Conservation (phyloP, 2,329 filamentous ascomycete genomes). For the Daldinia sp. region DNA sequence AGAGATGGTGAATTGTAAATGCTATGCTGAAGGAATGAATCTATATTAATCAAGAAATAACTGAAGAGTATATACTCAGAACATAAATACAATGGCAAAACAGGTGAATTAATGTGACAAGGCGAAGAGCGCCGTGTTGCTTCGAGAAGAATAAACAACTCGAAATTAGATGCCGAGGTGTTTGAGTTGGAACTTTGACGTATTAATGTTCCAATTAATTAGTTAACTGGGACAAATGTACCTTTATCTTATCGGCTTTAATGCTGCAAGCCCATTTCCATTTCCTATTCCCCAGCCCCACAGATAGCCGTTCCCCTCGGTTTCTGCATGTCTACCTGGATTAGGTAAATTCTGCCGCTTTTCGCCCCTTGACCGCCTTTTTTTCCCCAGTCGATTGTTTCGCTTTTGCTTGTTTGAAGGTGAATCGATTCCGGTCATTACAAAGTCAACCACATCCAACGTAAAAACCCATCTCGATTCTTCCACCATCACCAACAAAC, state of each 20-base stretch:
- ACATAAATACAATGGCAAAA: background rate
- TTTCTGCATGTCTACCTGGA: background rate
- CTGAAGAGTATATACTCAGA: no score
- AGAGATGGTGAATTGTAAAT: no score
- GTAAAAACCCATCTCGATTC: background rate
- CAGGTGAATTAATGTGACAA: background rate
- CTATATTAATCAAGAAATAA: background rate
- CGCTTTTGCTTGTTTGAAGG: background rate
- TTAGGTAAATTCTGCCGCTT: constrained; percentile 32
- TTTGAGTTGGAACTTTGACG: background rate
- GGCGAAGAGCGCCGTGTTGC: no score
- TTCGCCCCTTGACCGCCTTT: constrained; percentile 45
- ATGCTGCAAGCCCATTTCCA: background rate
- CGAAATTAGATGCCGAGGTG: background rate
- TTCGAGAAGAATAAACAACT: background rate
- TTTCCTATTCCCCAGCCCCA: background rate
- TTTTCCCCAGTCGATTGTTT: constrained; percentile 37
- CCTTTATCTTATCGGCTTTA: background rate
- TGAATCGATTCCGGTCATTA: background rate
- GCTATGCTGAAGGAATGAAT: background rate
- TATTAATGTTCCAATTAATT: background rate
- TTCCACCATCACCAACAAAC: background rate
- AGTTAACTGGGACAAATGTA: background rate
- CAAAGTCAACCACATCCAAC: background rate
- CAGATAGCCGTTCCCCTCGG: constrained; percentile 17